Base-by-base conservation (phyloP, 768 basidiomycete genomes). In the Rhodotorula diobovata region DNA sequence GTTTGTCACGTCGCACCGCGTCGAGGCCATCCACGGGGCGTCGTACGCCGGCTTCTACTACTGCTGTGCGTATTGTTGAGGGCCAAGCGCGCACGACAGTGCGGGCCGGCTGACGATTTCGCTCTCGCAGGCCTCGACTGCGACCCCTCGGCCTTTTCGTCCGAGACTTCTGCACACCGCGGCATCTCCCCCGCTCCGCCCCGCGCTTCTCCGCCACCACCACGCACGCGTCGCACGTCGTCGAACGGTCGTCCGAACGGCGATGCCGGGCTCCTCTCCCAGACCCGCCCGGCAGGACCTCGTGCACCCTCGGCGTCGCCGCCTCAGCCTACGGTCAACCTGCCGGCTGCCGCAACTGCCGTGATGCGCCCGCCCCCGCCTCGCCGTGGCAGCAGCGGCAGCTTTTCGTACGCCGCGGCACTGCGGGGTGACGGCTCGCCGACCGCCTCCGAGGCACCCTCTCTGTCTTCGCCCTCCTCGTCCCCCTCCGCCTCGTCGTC, bases 1-100 rank as follows among this genome's bases (percentile, higher is more conserved):
- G 77, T 97, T 96, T 81, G 83, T 98, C 63, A 90, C 97, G 5
- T 91, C 94, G 80, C 91, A 94, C 81, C 86, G 88, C 69, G 45
- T 45, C 45, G 63, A 68, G 53, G 55, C 63, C 21, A 67, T 70
- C 35, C 71, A 69, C 55, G 65, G 71, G 43, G 66, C 73, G 23
- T 70, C 48, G 6, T 66, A 67, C 28, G 57, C 79, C 89, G 93
- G 92, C 43, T 94, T 96, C 82, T 96, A 94, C 82, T 95, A 93
- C 77, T 90, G 94, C 65, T 67, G 70, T 67, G 18, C 16, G 65
- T 63, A 11, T 12, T 11, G 5, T 14, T 7, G 20, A 12, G 23
- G 23, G 15, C 6, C 30, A 39, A 35, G 14, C 23, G 12, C 5
- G 4, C 23, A 15, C 30, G n/a, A 4, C 30, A 9, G 12, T 18